These are phyloP conservation scores for Mariannaea elegans DNA, from an alignment of 2,329 filamentous ascomycete genomes.

Conservation along the genomic window DNA sequence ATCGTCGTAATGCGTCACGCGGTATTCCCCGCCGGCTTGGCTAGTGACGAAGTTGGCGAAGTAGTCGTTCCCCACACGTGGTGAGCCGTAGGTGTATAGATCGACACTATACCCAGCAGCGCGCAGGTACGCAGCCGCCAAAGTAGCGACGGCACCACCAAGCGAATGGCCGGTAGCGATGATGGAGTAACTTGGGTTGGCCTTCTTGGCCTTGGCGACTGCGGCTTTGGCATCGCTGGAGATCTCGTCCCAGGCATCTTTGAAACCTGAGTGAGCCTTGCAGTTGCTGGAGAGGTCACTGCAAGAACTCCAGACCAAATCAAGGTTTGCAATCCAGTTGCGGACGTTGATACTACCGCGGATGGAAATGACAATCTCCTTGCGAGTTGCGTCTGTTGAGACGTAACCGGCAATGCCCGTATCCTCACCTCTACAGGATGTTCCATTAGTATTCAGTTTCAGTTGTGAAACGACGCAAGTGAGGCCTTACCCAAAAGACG, in stretches of 20 bases:
- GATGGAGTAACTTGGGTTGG: slow-evolving; percentile 62
- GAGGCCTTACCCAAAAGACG: slow-evolving; percentile 50
- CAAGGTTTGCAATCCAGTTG: slow-evolving; percentile 69
- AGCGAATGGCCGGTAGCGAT: slow-evolving; percentile 74
- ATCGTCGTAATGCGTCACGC: slow-evolving; percentile 74
- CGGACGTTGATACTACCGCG: slow-evolving; percentile 66
- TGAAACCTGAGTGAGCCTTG: slow-evolving; percentile 66
- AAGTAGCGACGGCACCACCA: slow-evolving; percentile 69
- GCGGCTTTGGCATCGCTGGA: slow-evolving; percentile 50
- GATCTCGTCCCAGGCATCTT: slow-evolving; percentile 66
- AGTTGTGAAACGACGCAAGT: neutral
- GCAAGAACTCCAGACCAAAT: slow-evolving; percentile 44
- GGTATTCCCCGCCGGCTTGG: slow-evolving; percentile 64
- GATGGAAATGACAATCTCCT: slow-evolving; percentile 67
- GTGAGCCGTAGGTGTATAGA: slow-evolving; percentile 73
- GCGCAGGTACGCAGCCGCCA: slow-evolving; percentile 67
- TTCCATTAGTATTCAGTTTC: neutral
- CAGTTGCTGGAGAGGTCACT: slow-evolving; percentile 52
- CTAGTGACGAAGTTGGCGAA: slow-evolving; percentile 63
- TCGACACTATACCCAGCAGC: slow-evolving; percentile 55
- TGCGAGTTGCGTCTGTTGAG: slow-evolving; percentile 56
- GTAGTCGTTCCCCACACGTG: slow-evolving; percentile 68
- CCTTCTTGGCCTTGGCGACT: slow-evolving; percentile 52
- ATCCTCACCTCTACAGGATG: slow-evolving; percentile 46
- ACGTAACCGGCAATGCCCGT: slow-evolving; percentile 62